Conservation (phyloP, 768 basidiomycete genomes). For the Mycena amicta region DNA sequence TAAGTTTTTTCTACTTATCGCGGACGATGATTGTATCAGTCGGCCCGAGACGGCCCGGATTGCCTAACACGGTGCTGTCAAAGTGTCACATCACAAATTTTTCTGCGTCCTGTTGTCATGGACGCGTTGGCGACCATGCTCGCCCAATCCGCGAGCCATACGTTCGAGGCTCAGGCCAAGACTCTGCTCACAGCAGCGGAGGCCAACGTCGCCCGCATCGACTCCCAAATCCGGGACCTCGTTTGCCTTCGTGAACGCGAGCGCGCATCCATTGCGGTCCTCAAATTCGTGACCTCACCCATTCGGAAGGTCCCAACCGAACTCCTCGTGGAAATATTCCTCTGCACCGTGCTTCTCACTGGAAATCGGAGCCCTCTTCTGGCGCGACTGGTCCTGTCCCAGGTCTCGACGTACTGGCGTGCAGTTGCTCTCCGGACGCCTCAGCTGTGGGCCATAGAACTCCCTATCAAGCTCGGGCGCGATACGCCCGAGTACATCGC, state of each 20-base stretch:
- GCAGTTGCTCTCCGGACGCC: neutral
- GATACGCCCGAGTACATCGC: neutral
- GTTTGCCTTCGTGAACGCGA: neutral
- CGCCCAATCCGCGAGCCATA: too few species aligned
- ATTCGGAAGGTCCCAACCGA: neutral
- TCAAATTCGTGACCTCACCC: neutral
- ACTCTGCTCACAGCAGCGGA: neutral
- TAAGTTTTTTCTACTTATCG: too few species aligned
- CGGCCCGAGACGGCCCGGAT: too few species aligned
- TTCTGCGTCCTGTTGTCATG: too few species aligned
- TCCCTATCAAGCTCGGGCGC: neutral
- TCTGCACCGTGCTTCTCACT: too few species aligned
- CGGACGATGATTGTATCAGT: too few species aligned
- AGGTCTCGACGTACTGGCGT: neutral
- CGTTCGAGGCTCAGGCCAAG: neutral
- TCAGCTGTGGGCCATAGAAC: neutral
- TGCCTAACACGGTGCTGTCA: too few species aligned
- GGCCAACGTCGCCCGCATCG: neutral
- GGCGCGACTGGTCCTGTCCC: too few species aligned
- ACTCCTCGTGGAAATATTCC: neutral
- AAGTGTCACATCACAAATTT: too few species aligned
- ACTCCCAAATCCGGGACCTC: constrained; percentile 4
- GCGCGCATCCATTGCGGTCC: neutral
- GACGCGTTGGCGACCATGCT: too few species aligned
- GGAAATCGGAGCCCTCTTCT: too few species aligned